Conservation (phyloP, 495 filamentous ascomycete genomes). For the Penicillium desertorum region DNA sequence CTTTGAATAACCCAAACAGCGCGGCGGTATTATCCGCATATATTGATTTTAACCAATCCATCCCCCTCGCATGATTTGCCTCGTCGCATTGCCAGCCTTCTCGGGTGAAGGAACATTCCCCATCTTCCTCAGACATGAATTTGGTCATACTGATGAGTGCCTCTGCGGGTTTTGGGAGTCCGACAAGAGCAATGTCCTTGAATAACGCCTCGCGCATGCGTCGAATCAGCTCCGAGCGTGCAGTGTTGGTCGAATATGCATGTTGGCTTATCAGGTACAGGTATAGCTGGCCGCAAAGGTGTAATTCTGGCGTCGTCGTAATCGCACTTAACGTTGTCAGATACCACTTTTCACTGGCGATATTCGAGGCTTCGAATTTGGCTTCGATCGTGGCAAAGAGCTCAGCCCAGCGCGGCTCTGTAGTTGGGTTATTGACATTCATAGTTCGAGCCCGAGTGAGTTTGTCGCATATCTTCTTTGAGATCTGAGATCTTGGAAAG, state of each 20-base stretch:
- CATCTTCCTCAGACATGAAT: constrained; percentile 37
- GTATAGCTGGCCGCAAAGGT: constrained; percentile 40
- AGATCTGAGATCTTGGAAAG: background rate
- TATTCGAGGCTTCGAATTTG: constrained; percentile 15
- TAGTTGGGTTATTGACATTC: background rate
- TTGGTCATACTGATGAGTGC: constrained; percentile 37
- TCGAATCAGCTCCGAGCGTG: constrained; percentile 37
- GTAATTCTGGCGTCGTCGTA: constrained; percentile 34
- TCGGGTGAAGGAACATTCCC: constrained; percentile 38
- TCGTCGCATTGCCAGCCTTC: constrained; percentile 33
- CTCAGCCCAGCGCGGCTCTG: constrained; percentile 8
- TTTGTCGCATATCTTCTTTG: background rate
- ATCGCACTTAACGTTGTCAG: constrained; percentile 26
- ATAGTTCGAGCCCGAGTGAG: background rate
- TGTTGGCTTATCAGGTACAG: constrained; percentile 40
- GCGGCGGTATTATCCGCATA: constrained; percentile 23
- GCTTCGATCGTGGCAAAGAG: constrained; percentile 19
- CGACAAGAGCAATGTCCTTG: constrained; percentile 41
- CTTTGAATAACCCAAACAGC: constrained; percentile 31
- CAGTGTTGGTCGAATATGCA: constrained; percentile 25
- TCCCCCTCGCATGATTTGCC: constrained; percentile 35
- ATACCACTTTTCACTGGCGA: constrained; percentile 25
- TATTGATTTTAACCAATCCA: constrained; percentile 36
- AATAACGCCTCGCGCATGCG: constrained; percentile 45
- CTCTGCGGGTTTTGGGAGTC: constrained; percentile 43